A percentile compares a stretch with the other conserved stretches of the same genome.
phyloP scores from a whole-genome alignment of 345 rosid genomes.

The Bruguiera sexangula region DNA sequence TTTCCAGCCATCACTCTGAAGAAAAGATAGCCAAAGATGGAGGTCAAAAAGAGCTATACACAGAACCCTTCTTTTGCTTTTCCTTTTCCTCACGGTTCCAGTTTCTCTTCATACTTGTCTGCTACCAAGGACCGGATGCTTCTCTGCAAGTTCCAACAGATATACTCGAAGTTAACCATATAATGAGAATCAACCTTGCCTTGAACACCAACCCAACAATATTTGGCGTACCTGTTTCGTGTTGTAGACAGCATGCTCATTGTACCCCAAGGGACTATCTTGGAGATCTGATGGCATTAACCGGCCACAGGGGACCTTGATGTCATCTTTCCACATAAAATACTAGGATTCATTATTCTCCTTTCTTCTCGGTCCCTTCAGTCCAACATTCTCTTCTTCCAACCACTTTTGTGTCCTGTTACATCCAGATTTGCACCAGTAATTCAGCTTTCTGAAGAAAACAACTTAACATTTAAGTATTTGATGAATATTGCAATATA shows the following conservation, averaged over 20 bases:
- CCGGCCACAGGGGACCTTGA: slow-evolving; percentile 71
- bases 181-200: neutral
- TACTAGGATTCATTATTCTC: slow-evolving; percentile 69
- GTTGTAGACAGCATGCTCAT: slow-evolving; percentile 71
- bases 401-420: slow-evolving; percentile 44
- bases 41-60: neutral
- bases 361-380: slow-evolving; percentile 74
- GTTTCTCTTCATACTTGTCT: slow-evolving; percentile 64
- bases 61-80: neutral
- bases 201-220: neutral
- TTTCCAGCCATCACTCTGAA: neutral
- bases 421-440: too few species aligned
- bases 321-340: slow-evolving; percentile 51
- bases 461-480: neutral
- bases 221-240: slow-evolving; percentile 68
- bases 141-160: slow-evolving; percentile 32
- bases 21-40: neutral
- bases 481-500: neutral
- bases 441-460: neutral
- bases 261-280: slow-evolving; percentile 68
- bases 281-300: slow-evolving; percentile 55
- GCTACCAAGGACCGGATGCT: slow-evolving; percentile 67
- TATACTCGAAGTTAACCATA: neutral
- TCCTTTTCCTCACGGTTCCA: slow-evolving; percentile 15
- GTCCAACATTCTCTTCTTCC: slow-evolving; percentile 62